Conservation (phyloP, 2,329 filamentous ascomycete species). For the Pestalotiopsis sp. region DNA sequence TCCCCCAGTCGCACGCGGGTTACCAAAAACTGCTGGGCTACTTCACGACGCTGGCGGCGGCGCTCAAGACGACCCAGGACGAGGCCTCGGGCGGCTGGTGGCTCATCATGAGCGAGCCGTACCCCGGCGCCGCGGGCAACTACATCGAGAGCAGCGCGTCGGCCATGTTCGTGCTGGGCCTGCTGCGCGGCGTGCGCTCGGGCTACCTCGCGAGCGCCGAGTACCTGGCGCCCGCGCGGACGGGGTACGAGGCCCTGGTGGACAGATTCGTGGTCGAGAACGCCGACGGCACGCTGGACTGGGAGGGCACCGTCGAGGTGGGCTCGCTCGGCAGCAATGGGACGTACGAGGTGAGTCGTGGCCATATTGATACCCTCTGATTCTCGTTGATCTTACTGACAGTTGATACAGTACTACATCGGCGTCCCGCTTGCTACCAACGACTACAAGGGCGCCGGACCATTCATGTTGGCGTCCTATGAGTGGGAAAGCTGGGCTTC, state of each 20-base stretch:
- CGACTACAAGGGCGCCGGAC: constrained; percentile 40
- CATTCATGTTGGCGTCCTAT: constrained; percentile 41
- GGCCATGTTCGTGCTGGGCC: constrained; percentile 59
- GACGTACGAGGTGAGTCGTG: constrained; percentile 46
- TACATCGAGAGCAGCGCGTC: constrained; percentile 63
- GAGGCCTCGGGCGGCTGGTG: constrained; percentile 54
- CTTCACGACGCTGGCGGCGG: constrained; percentile 42
- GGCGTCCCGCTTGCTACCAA: constrained; percentile 38
- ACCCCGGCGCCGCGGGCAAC: constrained; percentile 52
- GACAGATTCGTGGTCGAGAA: constrained; percentile 47
- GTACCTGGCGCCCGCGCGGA: constrained; percentile 40
- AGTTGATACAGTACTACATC: constrained; percentile 40
- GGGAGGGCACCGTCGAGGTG: constrained; percentile 54
- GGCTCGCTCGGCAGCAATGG: constrained; percentile 50
- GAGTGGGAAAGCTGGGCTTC: constrained; percentile 30
- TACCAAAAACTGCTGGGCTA: constrained; percentile 40
- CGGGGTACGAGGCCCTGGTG: constrained; percentile 46
- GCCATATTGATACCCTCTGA: background rate
- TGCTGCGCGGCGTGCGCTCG: constrained; percentile 47
- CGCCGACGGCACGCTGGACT: constrained; percentile 49
- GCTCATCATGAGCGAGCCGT: constrained; percentile 55
- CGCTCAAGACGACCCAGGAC: constrained; percentile 45
- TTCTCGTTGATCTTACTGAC: constrained; percentile 8
- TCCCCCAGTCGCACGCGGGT: constrained; percentile 37
- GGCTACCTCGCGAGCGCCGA: constrained; percentile 34